These are phyloP conservation scores for Martiniozyma abietophila DNA, from an alignment of 805 yeast species.

Conservation along the genomic window DNA sequence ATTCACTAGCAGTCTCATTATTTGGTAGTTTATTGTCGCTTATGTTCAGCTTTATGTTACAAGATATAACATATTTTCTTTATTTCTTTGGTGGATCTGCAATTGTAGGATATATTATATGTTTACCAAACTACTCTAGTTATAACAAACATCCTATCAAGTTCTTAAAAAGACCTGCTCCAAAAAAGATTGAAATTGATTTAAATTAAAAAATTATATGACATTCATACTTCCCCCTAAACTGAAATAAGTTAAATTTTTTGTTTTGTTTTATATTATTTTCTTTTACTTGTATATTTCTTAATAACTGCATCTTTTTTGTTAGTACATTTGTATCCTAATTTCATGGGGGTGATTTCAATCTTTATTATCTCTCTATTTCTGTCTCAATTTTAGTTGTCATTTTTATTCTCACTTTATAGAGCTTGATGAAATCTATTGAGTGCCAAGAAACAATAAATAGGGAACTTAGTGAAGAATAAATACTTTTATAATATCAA, in stretches of 20 bases:
- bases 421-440: no score
- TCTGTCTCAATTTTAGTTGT: no score
- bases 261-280: background rate
- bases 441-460: no score
- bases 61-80: constrained; percentile 33
- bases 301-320: no score
- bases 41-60: constrained; percentile 38
- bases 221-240: background rate
- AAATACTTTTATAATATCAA: constrained; percentile 2
- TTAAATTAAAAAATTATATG: constrained; percentile 2
- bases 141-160: constrained; percentile 40
- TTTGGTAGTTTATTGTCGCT: no score
- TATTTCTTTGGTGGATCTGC: constrained; percentile 31
- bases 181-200: constrained; percentile 9
- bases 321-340: no score
- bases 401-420: no score
- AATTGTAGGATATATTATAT: constrained; percentile 27
- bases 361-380: background rate
- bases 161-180: constrained; percentile 32
- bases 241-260: no score
- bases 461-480: no score
- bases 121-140: constrained; percentile 50
- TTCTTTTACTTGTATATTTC: no score
- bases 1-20: no score
- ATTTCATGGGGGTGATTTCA: no score